Evolutionary conservation across 2,329 filamentous ascomycete genomes (phyloP).

Genomic region (Colletotrichum gigasporum): DNA sequence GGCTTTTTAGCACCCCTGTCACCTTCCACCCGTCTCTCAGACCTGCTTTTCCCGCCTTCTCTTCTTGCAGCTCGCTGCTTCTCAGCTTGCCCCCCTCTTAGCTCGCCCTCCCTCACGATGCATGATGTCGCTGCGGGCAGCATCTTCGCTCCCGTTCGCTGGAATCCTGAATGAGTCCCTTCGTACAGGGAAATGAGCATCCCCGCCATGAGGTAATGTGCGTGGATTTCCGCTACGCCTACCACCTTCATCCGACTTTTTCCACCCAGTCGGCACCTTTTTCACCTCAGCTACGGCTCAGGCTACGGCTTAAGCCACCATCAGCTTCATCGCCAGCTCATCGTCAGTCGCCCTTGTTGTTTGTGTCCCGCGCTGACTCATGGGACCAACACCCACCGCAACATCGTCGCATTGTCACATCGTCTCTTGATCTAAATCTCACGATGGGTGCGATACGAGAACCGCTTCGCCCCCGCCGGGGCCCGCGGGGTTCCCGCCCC

Average conservation of each 20-base stretch:
- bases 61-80: constrained; percentile 9
- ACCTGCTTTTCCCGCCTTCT: constrained; percentile 1
- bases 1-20: constrained; percentile 11
- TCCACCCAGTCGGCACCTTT: not conserved
- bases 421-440: constrained; percentile 6
- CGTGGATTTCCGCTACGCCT: not conserved
- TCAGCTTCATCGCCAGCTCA: not conserved
- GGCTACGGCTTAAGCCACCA: not conserved
- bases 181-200: not conserved
- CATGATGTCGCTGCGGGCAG: constrained; percentile 1
- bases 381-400: not conserved
- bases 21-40: not conserved
- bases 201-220: not conserved
- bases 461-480: not conserved
- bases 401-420: constrained; percentile 14
- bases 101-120: constrained; percentile 13
- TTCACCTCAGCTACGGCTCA: not conserved
- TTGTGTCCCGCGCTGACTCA: constrained; percentile 1
- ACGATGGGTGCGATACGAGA: constrained; percentile 25
- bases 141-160: not conserved
- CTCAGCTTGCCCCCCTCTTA: constrained; percentile 3
- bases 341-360: not conserved
- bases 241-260: not conserved
- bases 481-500: constrained; percentile 13
- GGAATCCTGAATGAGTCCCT: not conserved